These are phyloP conservation scores for Solanum chiquidenum DNA, from an alignment of 257 asterid species.

Conservation along the genomic window DNA sequence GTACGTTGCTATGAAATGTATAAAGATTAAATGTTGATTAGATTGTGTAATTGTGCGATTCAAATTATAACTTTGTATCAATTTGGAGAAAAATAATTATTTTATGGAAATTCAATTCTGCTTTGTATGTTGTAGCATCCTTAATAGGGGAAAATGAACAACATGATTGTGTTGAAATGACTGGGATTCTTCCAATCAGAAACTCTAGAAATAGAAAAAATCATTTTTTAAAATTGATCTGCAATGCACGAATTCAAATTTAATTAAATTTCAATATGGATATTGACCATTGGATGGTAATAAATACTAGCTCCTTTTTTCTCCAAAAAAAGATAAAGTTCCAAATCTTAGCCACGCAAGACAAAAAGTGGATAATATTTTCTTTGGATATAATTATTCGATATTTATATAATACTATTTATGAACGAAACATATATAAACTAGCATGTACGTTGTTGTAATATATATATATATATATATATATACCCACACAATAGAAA, in stretches of 20 bases:
- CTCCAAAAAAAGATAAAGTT: neutral
- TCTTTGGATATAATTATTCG: neutral
- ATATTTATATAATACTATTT: neutral
- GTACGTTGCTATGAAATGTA: neutral
- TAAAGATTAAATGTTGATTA: neutral
- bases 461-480: neutral
- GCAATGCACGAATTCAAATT: neutral
- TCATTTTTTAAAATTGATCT: fast-evolving
- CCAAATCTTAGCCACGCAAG: neutral
- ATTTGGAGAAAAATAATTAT: neutral
- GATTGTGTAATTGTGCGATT: neutral
- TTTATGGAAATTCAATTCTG: neutral
- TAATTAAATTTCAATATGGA: neutral
- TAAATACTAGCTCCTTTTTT: neutral
- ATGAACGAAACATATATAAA: neutral
- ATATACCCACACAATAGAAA: neutral
- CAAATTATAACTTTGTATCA: neutral
- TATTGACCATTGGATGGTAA: fast-evolving
- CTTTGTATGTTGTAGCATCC: neutral
- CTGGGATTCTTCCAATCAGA: neutral
- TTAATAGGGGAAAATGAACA: neutral
- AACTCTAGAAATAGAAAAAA: neutral
- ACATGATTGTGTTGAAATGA: neutral
- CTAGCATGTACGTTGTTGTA: neutral
- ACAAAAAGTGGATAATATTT: neutral